Evolutionary conservation across 116 monocot genomes (phyloP), one percentile per base, ranked within the genome.

Genomic region (Cymodocea nodosa): DNA sequence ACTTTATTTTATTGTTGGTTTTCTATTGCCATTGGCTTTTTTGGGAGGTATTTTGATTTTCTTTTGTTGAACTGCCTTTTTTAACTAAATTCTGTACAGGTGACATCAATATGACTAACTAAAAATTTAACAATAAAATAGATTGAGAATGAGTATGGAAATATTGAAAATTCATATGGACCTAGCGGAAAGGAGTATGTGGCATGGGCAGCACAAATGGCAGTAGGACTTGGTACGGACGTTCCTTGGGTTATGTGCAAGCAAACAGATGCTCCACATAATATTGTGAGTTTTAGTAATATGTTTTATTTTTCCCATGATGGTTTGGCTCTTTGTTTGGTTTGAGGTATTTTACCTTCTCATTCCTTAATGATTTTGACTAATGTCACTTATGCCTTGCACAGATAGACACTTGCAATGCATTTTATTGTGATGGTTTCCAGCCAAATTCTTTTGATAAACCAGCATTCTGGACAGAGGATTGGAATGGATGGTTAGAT

Each of bases 61-160:
- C 44, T 44, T 44, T 44, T 44, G 44, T 12, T 44, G 12, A 6
- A 7, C 44, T 44, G 44, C 7, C 44, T 10, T 44, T 44, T 44
- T 44, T 44, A 10, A 44, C 11, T 53, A 53, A 53, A 53, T 19
- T 53, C 16, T 53, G 17, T 53, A 44, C 53, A 18, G 3, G 53
- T 16, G 23, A 57, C 4, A 23, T 57, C 24, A 23, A 57, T 57
- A 11, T 57, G 44, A 44, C 12, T 57, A 24, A 57, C 22, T 57
- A 18, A 57, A 10, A 57, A 57, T 20, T 22, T 57, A 9, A 37
- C 34, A 62, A 30, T 80, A 70, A 23, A 67, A 76, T 83, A 95
- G 95, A 88, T 95, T 80, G 95, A 95, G 71, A 95, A 95, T 83
- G 95, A 95, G 76, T 95, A 95, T 82, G 95, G 95, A 50, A 82